Evolutionary conservation across 2,329 filamentous ascomycete species (phyloP).

Genomic region (Thelonectria rubi): DNA sequence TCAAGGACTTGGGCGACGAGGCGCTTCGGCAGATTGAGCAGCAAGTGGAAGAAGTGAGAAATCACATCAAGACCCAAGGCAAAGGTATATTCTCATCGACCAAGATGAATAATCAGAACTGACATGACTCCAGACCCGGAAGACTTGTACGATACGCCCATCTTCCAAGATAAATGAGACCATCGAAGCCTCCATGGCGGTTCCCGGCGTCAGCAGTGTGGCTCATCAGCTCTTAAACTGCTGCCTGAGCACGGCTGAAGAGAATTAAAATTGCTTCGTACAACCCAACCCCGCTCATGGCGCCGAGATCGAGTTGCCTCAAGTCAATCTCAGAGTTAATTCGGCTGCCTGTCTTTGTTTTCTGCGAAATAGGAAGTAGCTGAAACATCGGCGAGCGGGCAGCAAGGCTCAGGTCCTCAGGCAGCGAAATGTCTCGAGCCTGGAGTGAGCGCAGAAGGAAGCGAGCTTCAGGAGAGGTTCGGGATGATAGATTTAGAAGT

Average conservation of each 20-base stretch:
- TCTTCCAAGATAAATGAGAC: conserved; percentile 18
- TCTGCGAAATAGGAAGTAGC: background rate
- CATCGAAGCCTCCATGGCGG: background rate
- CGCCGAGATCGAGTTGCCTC: background rate
- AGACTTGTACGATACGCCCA: conserved; percentile 35
- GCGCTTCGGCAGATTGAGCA: conserved; percentile 58
- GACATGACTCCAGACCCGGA: conserved; percentile 29
- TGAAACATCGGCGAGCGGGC: background rate
- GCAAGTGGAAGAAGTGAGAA: conserved; percentile 57
- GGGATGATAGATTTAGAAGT: too few species aligned
- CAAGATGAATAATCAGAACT: background rate
- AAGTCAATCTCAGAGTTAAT: background rate
- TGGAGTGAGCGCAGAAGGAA: too few species aligned
- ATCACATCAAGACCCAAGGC: conserved; percentile 62
- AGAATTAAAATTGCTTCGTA: background rate
- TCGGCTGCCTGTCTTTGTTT: background rate
- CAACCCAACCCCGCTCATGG: background rate
- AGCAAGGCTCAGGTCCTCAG: background rate
- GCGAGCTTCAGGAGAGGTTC: too few species aligned
- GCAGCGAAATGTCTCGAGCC: conserved; percentile 4
- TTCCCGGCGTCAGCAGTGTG: background rate
- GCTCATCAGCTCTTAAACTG: conserved; percentile 1
- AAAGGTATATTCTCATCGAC: conserved; percentile 52
- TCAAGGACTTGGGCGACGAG: conserved; percentile 56
- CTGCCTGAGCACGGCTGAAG: conserved; percentile 6